These are phyloP conservation scores for Crithidia fasciculata DNA, from an alignment of 208 protist genomes.

Conservation along the genomic window DNA sequence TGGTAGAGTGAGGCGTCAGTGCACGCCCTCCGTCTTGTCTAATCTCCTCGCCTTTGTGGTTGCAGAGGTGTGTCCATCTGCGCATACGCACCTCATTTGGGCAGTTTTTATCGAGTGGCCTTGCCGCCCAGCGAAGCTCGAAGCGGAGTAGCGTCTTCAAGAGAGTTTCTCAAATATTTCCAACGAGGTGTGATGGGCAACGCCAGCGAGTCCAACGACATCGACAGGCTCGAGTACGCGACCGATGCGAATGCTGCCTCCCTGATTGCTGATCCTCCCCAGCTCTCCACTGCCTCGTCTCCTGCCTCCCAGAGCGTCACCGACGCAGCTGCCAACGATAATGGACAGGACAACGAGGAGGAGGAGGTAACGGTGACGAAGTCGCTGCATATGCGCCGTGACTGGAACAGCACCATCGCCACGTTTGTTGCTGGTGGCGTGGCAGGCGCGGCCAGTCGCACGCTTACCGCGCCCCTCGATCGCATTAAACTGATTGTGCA, in stretches of 20 bases:
- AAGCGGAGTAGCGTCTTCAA: too few relatives aligned
- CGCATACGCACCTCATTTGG: too few relatives aligned
- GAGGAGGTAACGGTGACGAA: conserved; percentile 21
- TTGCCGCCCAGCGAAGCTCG: too few relatives aligned
- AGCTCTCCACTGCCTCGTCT: not conserved
- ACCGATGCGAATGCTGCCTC: not conserved
- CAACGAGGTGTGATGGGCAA: not conserved
- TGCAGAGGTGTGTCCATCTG: too few relatives aligned
- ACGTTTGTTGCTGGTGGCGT: conserved; percentile 87
- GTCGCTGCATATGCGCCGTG: conserved; percentile 60
- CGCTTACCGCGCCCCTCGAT: conserved; percentile 91
- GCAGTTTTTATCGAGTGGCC: too few relatives aligned
- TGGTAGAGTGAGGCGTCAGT: too few relatives aligned
- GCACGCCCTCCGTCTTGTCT: too few relatives aligned
- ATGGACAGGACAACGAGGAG: conserved; percentile 6
- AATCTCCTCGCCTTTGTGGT: too few relatives aligned
- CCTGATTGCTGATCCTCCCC: not conserved
- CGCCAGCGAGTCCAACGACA: not conserved
- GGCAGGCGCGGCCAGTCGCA: conserved; percentile 85
- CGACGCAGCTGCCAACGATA: not conserved
- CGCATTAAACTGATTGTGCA: conserved; percentile 93
- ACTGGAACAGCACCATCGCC: conserved; percentile 78
- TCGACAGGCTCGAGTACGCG: not conserved
- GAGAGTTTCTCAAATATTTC: too few relatives aligned
- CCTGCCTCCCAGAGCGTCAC: not conserved